These are phyloP conservation scores for Diaporthe citriasiana DNA, from an alignment of 2,329 filamentous ascomycete species.

Conservation along the genomic window DNA sequence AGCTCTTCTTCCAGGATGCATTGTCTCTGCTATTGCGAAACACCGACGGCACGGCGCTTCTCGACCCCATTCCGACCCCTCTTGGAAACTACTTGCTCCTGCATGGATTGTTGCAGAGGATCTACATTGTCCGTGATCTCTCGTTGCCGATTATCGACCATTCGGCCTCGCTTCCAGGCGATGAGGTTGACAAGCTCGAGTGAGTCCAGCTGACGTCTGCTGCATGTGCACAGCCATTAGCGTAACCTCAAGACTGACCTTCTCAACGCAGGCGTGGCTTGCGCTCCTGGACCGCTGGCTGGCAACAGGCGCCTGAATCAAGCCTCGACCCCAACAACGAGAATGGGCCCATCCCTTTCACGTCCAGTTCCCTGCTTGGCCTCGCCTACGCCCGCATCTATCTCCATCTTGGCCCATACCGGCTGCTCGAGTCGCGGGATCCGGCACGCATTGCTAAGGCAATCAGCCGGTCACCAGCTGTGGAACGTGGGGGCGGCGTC, in stretches of 20 bases:
- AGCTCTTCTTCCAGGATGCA: conserved; percentile 55
- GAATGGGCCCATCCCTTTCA: conserved; percentile 58
- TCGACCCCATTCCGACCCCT: conserved; percentile 54
- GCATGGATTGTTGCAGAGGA: conserved; percentile 55
- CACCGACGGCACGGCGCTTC: conserved; percentile 47
- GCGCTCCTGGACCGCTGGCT: conserved; percentile 55
- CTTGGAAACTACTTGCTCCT: conserved; percentile 56
- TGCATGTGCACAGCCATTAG: fast-evolving
- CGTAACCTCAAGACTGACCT: conserved; percentile 52
- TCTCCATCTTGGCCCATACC: conserved; percentile 59
- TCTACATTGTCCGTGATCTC: conserved; percentile 55
- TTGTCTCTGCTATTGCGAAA: conserved; percentile 52
- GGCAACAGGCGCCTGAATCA: conserved; percentile 57
- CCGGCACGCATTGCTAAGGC: conserved; percentile 56
- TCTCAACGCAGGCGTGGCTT: conserved; percentile 50
- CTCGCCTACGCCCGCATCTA: conserved; percentile 63
- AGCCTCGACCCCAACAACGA: conserved; percentile 57
- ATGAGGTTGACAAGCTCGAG: conserved; percentile 27
- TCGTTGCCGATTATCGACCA: conserved; percentile 50
- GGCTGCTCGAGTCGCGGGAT: conserved; percentile 60
- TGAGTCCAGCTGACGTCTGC: background rate
- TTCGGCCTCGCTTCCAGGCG: conserved; percentile 1
- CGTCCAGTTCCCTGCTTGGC: conserved; percentile 60
- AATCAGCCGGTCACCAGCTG: conserved; percentile 53
- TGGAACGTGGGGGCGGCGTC: conserved; percentile 63